Percentiles rank a stretch among this genome's conserved stretches.
Evolutionary conservation across 768 basidiomycete species (phyloP).

Genomic region (Lyophyllum semitale): DNA sequence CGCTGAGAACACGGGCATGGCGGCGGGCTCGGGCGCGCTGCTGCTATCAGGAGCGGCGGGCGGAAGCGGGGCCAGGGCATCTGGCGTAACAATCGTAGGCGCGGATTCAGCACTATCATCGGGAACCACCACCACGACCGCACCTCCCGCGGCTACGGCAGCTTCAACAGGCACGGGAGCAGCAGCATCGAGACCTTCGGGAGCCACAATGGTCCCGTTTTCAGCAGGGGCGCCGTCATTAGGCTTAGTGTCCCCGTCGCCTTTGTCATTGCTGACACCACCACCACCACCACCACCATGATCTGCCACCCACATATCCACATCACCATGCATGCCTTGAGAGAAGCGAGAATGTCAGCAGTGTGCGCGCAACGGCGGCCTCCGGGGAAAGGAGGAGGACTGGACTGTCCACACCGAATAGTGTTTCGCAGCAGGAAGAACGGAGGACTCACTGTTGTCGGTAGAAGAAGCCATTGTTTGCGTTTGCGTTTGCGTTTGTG

Average conservation of each 20-base stretch:
- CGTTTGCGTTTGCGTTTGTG: constrained; percentile 15
- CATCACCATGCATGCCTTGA: constrained; percentile 48
- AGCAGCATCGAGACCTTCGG: constrained; percentile 24
- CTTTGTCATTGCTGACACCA: constrained; percentile 6
- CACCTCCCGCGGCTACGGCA: constrained; percentile 9
- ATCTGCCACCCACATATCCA: constrained; percentile 39
- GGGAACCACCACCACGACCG: constrained; percentile 4
- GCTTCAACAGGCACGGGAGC: constrained; percentile 13
- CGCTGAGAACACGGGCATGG: constrained; percentile 8
- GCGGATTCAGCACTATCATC: constrained; percentile 13
- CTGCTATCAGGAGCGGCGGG: constrained; percentile 12
- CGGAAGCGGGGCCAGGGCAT: too few relatives aligned
- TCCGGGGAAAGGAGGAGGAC: constrained; percentile 37
- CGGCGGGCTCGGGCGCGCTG: constrained; percentile 14
- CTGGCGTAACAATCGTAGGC: constrained; percentile 21
- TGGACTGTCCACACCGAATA: constrained; percentile 50
- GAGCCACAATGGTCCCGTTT: constrained; percentile 13
- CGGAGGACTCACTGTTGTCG: constrained; percentile 55
- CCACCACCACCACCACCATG: constrained; percentile 26
- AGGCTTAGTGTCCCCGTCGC: constrained; percentile 24
- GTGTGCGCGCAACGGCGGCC: constrained; percentile 53
- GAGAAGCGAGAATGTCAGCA: constrained; percentile 57
- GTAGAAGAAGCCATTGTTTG: constrained; percentile 31
- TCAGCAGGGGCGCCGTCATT: constrained; percentile 1
- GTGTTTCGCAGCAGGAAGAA: constrained; percentile 32